Conservation (phyloP, 2,329 filamentous ascomycete genomes). For the Talaromyces sp. region DNA sequence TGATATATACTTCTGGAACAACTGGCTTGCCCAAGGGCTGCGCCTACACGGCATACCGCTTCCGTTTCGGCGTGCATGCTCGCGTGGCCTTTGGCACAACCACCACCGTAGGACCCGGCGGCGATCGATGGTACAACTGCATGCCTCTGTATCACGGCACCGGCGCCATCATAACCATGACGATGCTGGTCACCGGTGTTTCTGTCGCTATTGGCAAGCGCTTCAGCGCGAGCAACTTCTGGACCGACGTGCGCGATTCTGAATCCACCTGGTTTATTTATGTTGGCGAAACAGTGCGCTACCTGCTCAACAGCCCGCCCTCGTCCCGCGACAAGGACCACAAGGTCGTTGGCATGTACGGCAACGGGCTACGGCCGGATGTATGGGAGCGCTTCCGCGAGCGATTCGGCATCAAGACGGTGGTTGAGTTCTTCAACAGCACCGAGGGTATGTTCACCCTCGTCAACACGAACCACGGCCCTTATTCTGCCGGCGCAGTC, state of each 20-base stretch:
- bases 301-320: conserved; percentile 62
- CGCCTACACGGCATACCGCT: conserved; percentile 50
- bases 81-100: conserved; percentile 14
- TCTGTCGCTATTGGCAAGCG: conserved; percentile 35
- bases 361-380: conserved; percentile 53
- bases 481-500: conserved; percentile 59
- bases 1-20: conserved; percentile 73
- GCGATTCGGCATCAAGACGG: conserved; percentile 40
- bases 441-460: conserved; percentile 66
- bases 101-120: conserved; percentile 22
- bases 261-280: conserved; percentile 68
- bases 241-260: conserved; percentile 64
- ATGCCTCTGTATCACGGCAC: conserved; percentile 78
- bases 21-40: conserved; percentile 72
- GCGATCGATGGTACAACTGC: conserved; percentile 66
- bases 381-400: conserved; percentile 58
- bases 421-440: conserved; percentile 72
- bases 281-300: conserved; percentile 71
- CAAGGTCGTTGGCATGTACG: conserved; percentile 40
- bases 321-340: conserved; percentile 42
- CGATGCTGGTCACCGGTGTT: conserved; percentile 49
- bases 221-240: conserved; percentile 67
- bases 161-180: conserved; percentile 56
- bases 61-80: conserved; percentile 33
- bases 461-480: conserved; percentile 55